These are phyloP conservation scores for Saccharomycopsis sp. DNA, from an alignment of 805 yeast genomes.

Conservation along the genomic window DNA sequence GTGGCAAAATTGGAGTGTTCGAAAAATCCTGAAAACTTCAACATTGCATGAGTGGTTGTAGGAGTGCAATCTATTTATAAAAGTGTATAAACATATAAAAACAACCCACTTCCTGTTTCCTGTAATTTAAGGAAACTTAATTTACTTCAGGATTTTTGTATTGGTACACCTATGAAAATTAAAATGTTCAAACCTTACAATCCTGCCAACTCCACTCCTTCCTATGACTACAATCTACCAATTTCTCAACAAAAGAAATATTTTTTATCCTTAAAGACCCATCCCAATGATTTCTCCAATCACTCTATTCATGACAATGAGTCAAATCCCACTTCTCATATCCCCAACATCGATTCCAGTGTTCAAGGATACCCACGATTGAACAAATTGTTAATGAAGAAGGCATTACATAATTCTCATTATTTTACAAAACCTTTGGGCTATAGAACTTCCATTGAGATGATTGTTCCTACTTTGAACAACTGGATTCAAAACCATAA, in stretches of 20 bases:
- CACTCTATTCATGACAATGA: conserved; percentile 57
- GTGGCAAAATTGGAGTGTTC: too few relatives aligned
- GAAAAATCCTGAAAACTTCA: too few relatives aligned
- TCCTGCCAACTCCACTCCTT: neutral
- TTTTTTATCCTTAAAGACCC: conserved; percentile 15
- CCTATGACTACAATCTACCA: neutral
- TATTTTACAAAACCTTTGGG: conserved; percentile 62
- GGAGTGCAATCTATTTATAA: too few relatives aligned
- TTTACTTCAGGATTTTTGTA: neutral
- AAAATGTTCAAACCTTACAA: neutral
- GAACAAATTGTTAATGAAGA: conserved; percentile 55
- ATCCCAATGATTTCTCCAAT: conserved; percentile 66
- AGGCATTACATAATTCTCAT: conserved; percentile 42
- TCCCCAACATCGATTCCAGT: conserved; percentile 56
- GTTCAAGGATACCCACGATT: conserved; percentile 83
- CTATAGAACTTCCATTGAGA: conserved; percentile 34
- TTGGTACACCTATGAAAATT: neutral
- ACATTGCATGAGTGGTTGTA: too few relatives aligned
- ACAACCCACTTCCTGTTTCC: neutral
- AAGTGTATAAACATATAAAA: neutral
- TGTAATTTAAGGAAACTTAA: too few relatives aligned
- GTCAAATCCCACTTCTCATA: conserved; percentile 47
- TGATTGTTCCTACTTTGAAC: conserved; percentile 47
- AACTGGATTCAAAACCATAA: conserved; percentile 50
- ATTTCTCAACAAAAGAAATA: neutral